Evolutionary conservation across 345 rosid genomes (phyloP).

Genomic region (Hibiscus trionum): DNA sequence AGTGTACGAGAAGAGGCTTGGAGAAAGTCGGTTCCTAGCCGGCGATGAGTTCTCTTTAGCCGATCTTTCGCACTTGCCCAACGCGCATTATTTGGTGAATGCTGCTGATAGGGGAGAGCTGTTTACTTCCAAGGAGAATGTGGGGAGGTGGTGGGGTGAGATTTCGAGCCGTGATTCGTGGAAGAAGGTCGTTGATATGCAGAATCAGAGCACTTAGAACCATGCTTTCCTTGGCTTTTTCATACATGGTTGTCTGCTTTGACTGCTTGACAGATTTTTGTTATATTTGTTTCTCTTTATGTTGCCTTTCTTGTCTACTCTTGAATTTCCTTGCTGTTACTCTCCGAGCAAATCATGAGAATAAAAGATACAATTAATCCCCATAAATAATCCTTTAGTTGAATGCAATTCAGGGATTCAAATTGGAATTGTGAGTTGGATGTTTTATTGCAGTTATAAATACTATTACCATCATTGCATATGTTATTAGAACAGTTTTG

Average conservation of each 20-base stretch:
- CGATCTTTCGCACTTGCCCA: slow-evolving; percentile 65
- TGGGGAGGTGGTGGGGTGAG: slow-evolving; percentile 70
- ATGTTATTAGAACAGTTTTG: too few relatives aligned
- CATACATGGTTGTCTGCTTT: neutral
- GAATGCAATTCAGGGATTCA: neutral
- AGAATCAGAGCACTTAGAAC: slow-evolving; percentile 16
- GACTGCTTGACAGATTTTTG: neutral
- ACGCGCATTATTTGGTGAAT: slow-evolving; percentile 36
- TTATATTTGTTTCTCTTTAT: neutral
- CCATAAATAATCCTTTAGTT: neutral
- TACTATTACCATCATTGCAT: neutral
- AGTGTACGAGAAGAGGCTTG: slow-evolving; percentile 49
- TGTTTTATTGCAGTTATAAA: too few relatives aligned
- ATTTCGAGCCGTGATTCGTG: slow-evolving; percentile 57
- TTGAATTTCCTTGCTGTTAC: neutral
- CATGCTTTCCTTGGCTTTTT: neutral
- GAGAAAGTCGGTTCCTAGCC: slow-evolving; percentile 49
- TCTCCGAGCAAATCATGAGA: neutral
- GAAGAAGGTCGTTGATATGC: slow-evolving; percentile 60
- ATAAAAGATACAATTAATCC: neutral
- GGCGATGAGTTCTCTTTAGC: slow-evolving; percentile 67
- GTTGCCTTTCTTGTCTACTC: neutral
- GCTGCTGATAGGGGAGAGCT: slow-evolving; percentile 33
- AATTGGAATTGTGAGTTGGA: too few relatives aligned
- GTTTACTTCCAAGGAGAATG: slow-evolving; percentile 45